Evolutionary conservation across 345 rosid species (phyloP), one percentile per base, ranked within the genome.

Genomic region (Noccaea bulbosa): DNA sequence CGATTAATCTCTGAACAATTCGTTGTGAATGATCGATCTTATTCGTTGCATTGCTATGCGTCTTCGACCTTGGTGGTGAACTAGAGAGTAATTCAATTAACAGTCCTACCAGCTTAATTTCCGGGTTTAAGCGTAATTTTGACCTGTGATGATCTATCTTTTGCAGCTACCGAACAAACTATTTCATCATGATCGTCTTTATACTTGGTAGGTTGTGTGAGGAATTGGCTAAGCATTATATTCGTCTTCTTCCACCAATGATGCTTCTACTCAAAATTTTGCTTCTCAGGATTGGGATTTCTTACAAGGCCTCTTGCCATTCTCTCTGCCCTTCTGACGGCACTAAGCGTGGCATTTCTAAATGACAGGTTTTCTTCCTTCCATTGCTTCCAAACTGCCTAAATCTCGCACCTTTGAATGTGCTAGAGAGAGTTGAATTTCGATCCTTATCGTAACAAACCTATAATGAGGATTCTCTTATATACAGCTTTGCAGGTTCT

Each of bases 81-180:
- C 8, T 12, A 50, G n/a, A 37, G 58, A 38, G n/a, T 22, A 6
- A n/a, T 51, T 27, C n/a, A 27, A 11, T 38, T 8, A 8, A 9
- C 10, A 24, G 27, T 37, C 5, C 15, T 53, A 8, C 5, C 7
- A 20, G 61, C 1, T 52, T 51, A 3, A 12, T 27, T 33, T 44
- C 1, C 16, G 1, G 14, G 22, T 45, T 33, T 44, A 47, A 43
- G 10, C 16, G n/a, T 64, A 7, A 17, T n/a, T 34, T 60, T 59
- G 49, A 17, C 52, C 9, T 68, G 17, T 38, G 74, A 52, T 63
- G 12, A 61, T 68, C n/a, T 52, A 9, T 2, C 16, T 61, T 74
- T 78, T 77, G 83, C 98, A 94, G 99, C 82, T 94, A 94, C 64
- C 79, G 98, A 59, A 94, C 99, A 33, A 94, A 94, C 81, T 94